A percentile compares a stretch with the other conserved stretches of the same genome.
Conservation (phyloP, 345 rosid species). For the Barbarea vulgaris region DNA sequence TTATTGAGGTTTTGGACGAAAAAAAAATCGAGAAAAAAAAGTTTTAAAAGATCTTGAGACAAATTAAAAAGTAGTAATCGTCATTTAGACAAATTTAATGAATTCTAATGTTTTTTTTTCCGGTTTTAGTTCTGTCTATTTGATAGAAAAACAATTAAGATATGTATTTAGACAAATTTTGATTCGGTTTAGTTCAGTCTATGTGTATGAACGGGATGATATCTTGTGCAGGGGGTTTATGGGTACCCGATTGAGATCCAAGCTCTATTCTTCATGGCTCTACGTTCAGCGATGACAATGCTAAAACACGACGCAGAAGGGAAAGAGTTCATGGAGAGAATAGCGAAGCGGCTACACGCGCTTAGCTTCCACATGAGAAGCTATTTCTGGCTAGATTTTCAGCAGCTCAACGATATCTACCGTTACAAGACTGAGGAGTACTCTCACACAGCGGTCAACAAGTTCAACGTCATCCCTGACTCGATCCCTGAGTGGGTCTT, state of each 20-base stretch:
- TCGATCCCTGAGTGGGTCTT: constrained; percentile 72
- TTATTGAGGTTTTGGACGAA: neutral
- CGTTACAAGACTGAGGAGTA: constrained; percentile 71
- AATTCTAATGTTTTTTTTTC: neutral
- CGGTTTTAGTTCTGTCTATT: neutral
- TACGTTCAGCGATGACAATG: constrained; percentile 56
- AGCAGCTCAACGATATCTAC: constrained; percentile 65
- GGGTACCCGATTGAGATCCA: constrained; percentile 72
- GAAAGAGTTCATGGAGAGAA: constrained; percentile 59
- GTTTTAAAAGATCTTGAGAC: too few species aligned
- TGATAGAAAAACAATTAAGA: neutral
- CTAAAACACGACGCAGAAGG: constrained; percentile 60
- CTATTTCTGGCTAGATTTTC: constrained; percentile 65
- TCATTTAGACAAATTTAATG: neutral
- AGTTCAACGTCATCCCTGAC: constrained; percentile 69
- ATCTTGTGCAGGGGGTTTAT: constrained; percentile 51
- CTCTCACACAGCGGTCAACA: constrained; percentile 66
- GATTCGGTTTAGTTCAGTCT: neutral
- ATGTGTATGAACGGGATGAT: neutral
- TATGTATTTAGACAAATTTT: neutral
- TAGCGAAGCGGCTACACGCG: constrained; percentile 61
- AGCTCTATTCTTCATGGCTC: constrained; percentile 67
- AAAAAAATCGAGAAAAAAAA: too few species aligned
- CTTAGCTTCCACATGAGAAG: constrained; percentile 68
- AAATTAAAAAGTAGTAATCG: too few species aligned